These are phyloP conservation scores for Cetradonia linearis DNA, from an alignment of 495 filamentous ascomycete species.

Conservation along the genomic window DNA sequence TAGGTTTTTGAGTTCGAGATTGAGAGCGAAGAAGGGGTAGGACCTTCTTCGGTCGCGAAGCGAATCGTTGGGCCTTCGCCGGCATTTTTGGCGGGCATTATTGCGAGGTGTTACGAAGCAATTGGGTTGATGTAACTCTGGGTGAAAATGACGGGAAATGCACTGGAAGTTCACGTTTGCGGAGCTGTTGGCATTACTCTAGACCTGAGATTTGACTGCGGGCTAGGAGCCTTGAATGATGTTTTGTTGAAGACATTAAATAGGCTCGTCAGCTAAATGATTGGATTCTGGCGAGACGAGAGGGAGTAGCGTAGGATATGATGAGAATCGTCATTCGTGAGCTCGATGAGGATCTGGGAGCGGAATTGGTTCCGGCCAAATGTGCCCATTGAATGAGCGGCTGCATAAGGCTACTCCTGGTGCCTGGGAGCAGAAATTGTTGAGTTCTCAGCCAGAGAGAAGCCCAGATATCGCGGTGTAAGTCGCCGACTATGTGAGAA, in stretches of 20 bases:
- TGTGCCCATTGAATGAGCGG: too few relatives aligned
- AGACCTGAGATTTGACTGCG: not conserved
- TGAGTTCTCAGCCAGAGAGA: too few relatives aligned
- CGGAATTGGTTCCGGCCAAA: not conserved
- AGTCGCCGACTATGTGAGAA: too few relatives aligned
- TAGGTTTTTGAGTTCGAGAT: not conserved
- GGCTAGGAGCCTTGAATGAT: too few relatives aligned
- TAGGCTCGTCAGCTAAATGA: too few relatives aligned
- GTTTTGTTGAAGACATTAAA: too few relatives aligned
- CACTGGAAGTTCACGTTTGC: not conserved
- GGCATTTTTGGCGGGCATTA: not conserved
- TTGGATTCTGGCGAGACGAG: not conserved
- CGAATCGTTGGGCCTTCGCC: conserved; percentile 36
- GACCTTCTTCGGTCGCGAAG: conserved; percentile 40
- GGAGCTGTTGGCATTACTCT: not conserved
- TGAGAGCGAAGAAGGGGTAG: conserved; percentile 6
- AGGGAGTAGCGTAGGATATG: not conserved
- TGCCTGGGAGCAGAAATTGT: too few relatives aligned
- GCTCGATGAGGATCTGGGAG: not conserved
- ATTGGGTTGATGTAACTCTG: not conserved
- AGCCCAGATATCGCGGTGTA: too few relatives aligned
- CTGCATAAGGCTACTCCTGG: too few relatives aligned
- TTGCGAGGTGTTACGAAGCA: not conserved
- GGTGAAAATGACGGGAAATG: not conserved
- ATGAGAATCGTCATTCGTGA: too few relatives aligned